Evolutionary conservation across 2,329 filamentous ascomycete species (phyloP), one percentile per base, ranked within the genome.

Genomic region (Aspergillus carbonarius): DNA sequence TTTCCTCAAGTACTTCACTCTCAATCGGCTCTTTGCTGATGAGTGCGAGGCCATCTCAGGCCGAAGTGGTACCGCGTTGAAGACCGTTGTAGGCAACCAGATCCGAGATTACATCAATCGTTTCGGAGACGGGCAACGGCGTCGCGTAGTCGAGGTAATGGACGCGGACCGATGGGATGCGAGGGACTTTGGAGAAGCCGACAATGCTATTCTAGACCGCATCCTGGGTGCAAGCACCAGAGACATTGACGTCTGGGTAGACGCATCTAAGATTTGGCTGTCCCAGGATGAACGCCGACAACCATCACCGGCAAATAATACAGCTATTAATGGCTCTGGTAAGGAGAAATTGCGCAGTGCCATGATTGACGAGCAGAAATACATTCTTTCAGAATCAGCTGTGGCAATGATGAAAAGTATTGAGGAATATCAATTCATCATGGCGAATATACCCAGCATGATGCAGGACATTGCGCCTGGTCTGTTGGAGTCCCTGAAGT

Each of bases 371-470:
- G 86, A 88, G 25, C 91, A 96, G 71, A 88, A 86, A 54, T 98
- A 92, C 72, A 87, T 96, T 57, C 84, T 99, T 10, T 92, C 95
- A 0, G 85, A 89, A 54, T 96, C 92, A 5, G 93, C 92, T 0
- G 82, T 93, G 32, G 81, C 90, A 1, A 93, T 95, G 63, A 83
- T 99, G 55, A 84, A 87, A 57, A 92, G 91, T 52, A 88, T 97
- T 63, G 88, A 91, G 59, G 85, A 88, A 15, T 96, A 96, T 74
- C 82, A 96, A 63, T 90, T 90, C 61, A 83, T 99, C 4, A 88
- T 93, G 58, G 83, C 90, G 5, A 88, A 88, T 32, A 93, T 98
- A 58, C 93, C 95, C 1, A 93, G 89, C 60, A 93, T 97, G 86
- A 90, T 92, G 1, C 82, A 88, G 2, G 92, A 97, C 59, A 88